Conservation (phyloP, 306 rosid genomes). For the Gastrolobium bilobum region DNA sequence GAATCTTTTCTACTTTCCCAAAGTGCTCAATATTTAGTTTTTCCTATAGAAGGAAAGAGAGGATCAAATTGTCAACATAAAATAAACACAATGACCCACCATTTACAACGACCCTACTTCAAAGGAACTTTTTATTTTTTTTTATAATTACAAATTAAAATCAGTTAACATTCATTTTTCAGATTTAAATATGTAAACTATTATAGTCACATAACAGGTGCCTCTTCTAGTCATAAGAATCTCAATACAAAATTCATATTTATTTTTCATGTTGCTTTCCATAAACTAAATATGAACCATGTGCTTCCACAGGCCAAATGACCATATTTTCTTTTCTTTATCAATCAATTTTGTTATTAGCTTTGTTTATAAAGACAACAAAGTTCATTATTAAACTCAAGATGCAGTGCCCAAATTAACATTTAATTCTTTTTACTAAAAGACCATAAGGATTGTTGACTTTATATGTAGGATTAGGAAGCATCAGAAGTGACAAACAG, state of each 20-base stretch:
- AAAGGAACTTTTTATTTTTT: not conserved
- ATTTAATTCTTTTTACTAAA: not conserved
- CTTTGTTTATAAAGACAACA: constrained; percentile 3
- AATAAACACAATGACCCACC: not conserved
- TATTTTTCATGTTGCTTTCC: not conserved
- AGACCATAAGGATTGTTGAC: constrained; percentile 31
- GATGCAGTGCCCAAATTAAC: not conserved
- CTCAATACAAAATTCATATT: not conserved
- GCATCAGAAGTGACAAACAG: constrained; percentile 13
- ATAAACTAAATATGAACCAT: not conserved
- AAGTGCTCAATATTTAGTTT: not conserved
- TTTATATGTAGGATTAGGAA: not conserved
- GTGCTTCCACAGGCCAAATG: not conserved
- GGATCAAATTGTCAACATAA: not conserved
- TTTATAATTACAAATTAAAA: not conserved
- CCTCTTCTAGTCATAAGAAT: not conserved
- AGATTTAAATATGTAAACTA: not conserved
- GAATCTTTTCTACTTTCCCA: constrained; percentile 15
- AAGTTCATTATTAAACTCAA: not conserved
- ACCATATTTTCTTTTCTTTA: not conserved
- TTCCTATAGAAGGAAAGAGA: not conserved
- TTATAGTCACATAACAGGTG: not conserved
- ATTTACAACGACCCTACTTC: not conserved
- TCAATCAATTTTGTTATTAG: not conserved
- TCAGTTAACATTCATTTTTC: not conserved